Percentiles rank a stretch among this genome's conserved stretches.
These are phyloP conservation scores for Linnemannia elongata DNA, from an alignment of 192 early-diverging fungal genomes.

Conservation along the genomic window DNA sequence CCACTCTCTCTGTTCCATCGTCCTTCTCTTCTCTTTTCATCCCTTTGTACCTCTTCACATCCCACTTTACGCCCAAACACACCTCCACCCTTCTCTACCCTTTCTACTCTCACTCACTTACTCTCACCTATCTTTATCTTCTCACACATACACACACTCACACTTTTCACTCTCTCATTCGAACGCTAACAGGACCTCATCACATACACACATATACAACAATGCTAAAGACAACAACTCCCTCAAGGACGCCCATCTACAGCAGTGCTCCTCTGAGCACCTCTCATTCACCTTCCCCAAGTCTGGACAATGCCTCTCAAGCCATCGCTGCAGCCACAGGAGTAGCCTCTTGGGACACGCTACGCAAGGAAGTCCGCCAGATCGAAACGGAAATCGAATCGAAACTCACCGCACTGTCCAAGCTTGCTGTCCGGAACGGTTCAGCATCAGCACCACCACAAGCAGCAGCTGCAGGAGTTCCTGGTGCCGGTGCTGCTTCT, in stretches of 20 bases:
- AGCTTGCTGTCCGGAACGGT: slow-evolving; percentile 49
- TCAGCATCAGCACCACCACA: slow-evolving; percentile 11
- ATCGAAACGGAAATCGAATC: slow-evolving; percentile 81
- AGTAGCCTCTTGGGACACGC: slow-evolving; percentile 69
- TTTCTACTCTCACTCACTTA: background rate
- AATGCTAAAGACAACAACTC: slow-evolving; percentile 48
- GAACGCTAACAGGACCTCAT: background rate
- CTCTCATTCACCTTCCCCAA: slow-evolving; percentile 31
- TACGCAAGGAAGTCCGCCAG: slow-evolving; percentile 78
- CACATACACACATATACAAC: background rate
- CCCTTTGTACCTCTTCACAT: background rate
- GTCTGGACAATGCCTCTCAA: slow-evolving; percentile 36
- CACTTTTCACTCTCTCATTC: background rate
- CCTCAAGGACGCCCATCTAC: slow-evolving; percentile 48
- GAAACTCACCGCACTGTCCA: slow-evolving; percentile 71
- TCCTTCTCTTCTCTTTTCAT: background rate
- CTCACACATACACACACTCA: background rate
- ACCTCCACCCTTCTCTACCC: background rate
- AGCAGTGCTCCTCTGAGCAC: slow-evolving; percentile 39
- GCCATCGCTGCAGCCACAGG: slow-evolving; percentile 45
- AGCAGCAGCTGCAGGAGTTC: slow-evolving; percentile 4
- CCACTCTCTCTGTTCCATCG: too few relatives aligned
- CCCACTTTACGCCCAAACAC: background rate
- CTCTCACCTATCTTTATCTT: background rate
- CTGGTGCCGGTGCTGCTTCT: slow-evolving; percentile 19